Percentiles rank a stretch among this genome's conserved stretches.
These are phyloP conservation scores for Musa acuminata DNA, from an alignment of 176 grass and related monocot genomes.

Conservation along the genomic window DNA sequence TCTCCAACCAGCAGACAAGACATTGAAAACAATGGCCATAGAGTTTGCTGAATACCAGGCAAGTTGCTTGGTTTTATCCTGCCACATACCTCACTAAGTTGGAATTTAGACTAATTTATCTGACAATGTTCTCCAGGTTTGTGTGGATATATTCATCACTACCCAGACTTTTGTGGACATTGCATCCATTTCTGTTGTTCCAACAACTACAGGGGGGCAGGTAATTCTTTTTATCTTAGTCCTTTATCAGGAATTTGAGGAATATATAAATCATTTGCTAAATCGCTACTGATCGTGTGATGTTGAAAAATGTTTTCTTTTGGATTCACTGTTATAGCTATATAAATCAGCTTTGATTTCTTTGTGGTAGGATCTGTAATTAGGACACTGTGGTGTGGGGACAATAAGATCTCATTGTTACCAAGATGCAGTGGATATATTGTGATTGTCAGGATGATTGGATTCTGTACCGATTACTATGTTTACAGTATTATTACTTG, in stretches of 20 bases:
- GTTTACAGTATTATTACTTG: too few species aligned
- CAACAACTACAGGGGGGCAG: slow-evolving; percentile 67
- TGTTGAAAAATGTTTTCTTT: background rate
- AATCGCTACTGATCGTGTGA: too few species aligned
- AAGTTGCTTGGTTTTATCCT: slow-evolving; percentile 6
- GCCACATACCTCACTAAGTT: background rate
- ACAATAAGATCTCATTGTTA: too few species aligned
- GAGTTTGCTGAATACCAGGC: slow-evolving; percentile 95
- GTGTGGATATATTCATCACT: slow-evolving; percentile 76
- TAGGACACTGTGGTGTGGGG: too few species aligned
- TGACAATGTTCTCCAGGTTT: slow-evolving; percentile 40
- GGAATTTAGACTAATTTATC: slow-evolving; percentile 4
- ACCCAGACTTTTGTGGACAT: slow-evolving; percentile 72
- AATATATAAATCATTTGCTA: background rate
- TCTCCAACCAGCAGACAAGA: slow-evolving; percentile 64
- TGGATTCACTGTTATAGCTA: background rate
- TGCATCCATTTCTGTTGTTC: slow-evolving; percentile 73
- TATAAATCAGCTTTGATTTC: background rate
- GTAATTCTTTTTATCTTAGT: slow-evolving; percentile 30
- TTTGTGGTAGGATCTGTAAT: too few species aligned
- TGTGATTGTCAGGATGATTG: too few species aligned
- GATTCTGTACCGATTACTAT: too few species aligned
- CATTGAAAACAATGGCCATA: slow-evolving; percentile 74
- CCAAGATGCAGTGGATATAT: too few species aligned
- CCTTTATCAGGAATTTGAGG: background rate